phyloP scores from a whole-genome alignment of 371 early-diverging fungal species.

The Smittium culicis region DNA sequence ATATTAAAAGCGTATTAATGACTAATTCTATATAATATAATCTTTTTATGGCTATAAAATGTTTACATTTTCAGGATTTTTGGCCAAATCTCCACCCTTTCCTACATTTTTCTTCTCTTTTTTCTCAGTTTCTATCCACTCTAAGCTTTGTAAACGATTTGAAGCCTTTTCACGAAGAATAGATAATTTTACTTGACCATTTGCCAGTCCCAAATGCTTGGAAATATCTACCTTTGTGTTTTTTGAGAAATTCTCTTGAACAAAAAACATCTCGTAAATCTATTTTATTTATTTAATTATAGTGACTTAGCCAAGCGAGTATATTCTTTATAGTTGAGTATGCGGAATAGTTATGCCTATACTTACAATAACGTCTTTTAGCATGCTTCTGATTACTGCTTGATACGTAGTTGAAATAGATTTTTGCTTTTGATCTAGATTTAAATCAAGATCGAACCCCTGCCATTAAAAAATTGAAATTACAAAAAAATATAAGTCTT shows the following conservation, averaged over 20 bases:
- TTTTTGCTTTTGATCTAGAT: conserved; percentile 17
- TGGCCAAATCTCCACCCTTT: no score
- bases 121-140: background rate
- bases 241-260: conserved; percentile 49
- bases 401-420: conserved; percentile 23
- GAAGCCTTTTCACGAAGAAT: conserved; percentile 25
- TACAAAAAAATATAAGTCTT: background rate
- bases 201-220: conserved; percentile 28
- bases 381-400: conserved; percentile 19
- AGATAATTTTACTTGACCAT: conserved; percentile 20
- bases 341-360: no score
- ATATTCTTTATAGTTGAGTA: no score
- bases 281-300: conserved; percentile 11
- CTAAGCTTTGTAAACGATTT: conserved; percentile 36
- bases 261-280: conserved; percentile 54
- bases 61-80: no score
- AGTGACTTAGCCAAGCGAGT: background rate
- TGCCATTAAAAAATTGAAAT: conserved; percentile 17
- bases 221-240: conserved; percentile 45
- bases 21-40: no score
- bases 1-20: no score
- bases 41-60: no score
- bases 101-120: conserved; percentile 45
- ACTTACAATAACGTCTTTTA: conserved; percentile 22
- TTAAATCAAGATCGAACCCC: conserved; percentile 20